A percentile compares a stretch with the other conserved stretches of the same genome.
These are phyloP conservation scores for Penicillium vulpinum DNA, from an alignment of 2,329 filamentous ascomycete species.

Conservation along the genomic window DNA sequence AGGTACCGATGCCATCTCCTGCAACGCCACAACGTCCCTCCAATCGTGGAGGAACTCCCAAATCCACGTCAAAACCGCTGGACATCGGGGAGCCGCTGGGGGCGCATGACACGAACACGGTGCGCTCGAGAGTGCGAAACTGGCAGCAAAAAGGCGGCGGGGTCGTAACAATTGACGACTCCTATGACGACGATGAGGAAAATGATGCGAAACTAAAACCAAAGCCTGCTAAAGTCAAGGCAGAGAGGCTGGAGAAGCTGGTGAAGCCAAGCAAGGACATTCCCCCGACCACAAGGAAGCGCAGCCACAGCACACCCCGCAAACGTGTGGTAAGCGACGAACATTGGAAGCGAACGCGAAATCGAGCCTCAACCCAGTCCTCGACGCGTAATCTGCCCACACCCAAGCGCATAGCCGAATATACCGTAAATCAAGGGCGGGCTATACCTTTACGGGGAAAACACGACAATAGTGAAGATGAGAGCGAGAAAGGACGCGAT, in stretches of 20 bases:
- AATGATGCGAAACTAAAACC: slow-evolving; percentile 27
- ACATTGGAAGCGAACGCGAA: slow-evolving; percentile 68
- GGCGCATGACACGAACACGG: slow-evolving; percentile 63
- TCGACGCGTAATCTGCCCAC: slow-evolving; percentile 42
- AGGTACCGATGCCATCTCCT: slow-evolving; percentile 44
- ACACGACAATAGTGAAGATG: slow-evolving; percentile 28
- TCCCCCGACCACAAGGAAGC: slow-evolving; percentile 29
- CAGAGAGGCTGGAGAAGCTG: slow-evolving; percentile 26
- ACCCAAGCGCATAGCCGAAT: slow-evolving; percentile 46
- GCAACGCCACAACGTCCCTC: slow-evolving; percentile 41
- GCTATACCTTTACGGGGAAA: slow-evolving; percentile 29
- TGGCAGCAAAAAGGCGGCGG: slow-evolving; percentile 80
- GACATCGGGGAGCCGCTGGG: slow-evolving; percentile 55
- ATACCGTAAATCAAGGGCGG: slow-evolving; percentile 36
- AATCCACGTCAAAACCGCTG: slow-evolving; percentile 53
- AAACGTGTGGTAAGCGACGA: slow-evolving; percentile 93
- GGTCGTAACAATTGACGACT: slow-evolving; percentile 62
- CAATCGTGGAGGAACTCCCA: slow-evolving; percentile 58
- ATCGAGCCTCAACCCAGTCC: slow-evolving; percentile 44
- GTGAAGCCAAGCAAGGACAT: slow-evolving; percentile 18
- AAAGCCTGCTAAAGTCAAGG: slow-evolving; percentile 24
- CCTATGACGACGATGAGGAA: slow-evolving; percentile 58
- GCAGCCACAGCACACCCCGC: slow-evolving; percentile 67
- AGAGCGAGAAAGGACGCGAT: slow-evolving; percentile 24
- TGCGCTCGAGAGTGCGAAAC: slow-evolving; percentile 74